Base-by-base conservation (phyloP, 2,329 filamentous ascomycete genomes). In the Paraphaeosphaeria minitans region DNA sequence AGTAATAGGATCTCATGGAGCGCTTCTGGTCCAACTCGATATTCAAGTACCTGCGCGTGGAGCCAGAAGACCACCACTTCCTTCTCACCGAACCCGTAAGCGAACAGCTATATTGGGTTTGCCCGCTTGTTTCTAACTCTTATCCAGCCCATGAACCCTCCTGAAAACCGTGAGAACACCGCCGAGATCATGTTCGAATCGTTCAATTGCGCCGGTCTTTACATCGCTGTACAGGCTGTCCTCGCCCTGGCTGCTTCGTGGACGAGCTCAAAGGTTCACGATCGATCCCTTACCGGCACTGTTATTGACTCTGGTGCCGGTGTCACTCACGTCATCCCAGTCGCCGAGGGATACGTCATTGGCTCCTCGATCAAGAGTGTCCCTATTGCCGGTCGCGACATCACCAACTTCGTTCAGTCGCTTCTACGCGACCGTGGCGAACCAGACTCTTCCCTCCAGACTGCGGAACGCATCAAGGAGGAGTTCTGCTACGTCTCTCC, bases 121-220 rank as follows among this genome's bases (percentile, higher is more conserved):
- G n/a, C 4, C 45, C 10, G 16, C 10, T 24, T n/a, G 31, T 16
- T 49, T 41, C 65, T 71, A 48, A 72, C 61, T 37, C 50, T n/a
- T 3, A 12, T 21, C 10, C 69, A 97, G 91, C 95, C 95, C 65
- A 85, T 99, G 75, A 99, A 99, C 79, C 95, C 95, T 37, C 95
- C 95, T 29, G 95, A 99, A 82, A 98, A 99, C 80, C 93, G 95
- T 75, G 95, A 99, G 80, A 97, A 97, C 78, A 98, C 95, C 27
- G 95, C 95, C 78, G 95, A 99, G 78, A 99, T 99, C 80, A 97
- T 99, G 87, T 99, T 99, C 82, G 95, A 99, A 77, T 98, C 95
- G 3, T 99, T 99, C 85, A 99, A 99, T 82, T 98, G 95, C 78
- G 94, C 95, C 58, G 95, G 95, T 80, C 89, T 99, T 66, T 99